Evolutionary conservation across 225 moss, liverwort and hornwort genomes (phyloP), one percentile per base, ranked within the genome.

Genomic region (Ulota crispa): DNA sequence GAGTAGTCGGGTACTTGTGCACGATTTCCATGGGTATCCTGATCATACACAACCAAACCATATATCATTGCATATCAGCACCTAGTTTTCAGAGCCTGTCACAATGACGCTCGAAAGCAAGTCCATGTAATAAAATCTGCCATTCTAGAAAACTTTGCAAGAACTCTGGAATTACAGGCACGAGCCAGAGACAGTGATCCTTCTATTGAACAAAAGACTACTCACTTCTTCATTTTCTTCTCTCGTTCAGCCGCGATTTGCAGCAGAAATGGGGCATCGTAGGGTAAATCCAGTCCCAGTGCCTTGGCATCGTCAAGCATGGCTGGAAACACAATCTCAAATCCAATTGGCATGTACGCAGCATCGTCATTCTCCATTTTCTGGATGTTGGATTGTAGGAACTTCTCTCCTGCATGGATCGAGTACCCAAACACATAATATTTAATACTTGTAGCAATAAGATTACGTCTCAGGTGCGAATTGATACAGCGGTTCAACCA

Each of bases 11-110:
- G 19, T 90, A 89, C 45, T 89, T 82, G 83, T 96, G 94, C 75
- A 96, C 57, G 1, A 89, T 81, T 47, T 88, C 90, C 90, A 95
- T 91, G 6, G 96, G 94, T 6, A 96, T 93, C 80, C 96, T 96
- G 50, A 50, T 79, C 45, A 76, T 6, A 73, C 26, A 37, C 1
- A 50, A 18, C 50, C 0, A 36, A 0, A 16, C 28, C 61, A 28
- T 18, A 63, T 7, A 53, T 31, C 16, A 9, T 55, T 19, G 54
- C 41, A 21, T 13, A 28, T 28, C 5, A 61, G 10, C 10, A n/a
- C 41, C 1, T 59, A 4, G 27, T 41, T 74, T 39, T 57, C 9
- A 6, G 27, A 59, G 39, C 11, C 39, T 28, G 20, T 8, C 42
- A 10, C 61, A 42, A 75, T 9, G 8, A 61, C 28, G 13, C 42